Conservation (phyloP, 2,329 filamentous ascomycete species). For the Fusarium pseudonygamai region DNA sequence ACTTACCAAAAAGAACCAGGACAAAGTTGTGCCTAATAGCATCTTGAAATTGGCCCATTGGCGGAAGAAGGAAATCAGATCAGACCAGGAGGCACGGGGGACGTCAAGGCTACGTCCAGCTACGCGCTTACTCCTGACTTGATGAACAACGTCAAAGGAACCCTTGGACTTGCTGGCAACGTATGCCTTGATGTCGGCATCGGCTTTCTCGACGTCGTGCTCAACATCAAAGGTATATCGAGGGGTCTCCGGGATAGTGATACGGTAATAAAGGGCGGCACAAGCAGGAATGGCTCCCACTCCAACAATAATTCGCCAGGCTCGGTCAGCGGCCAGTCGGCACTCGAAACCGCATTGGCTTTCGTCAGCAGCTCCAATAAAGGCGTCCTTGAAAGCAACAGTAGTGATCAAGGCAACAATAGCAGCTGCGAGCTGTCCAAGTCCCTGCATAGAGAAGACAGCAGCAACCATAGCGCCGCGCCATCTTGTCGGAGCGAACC, state of each 20-base stretch:
- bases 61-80: slow-evolving; percentile 73
- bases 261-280: slow-evolving; percentile 83
- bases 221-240: slow-evolving; percentile 85
- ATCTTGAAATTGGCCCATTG: slow-evolving; percentile 76
- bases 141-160: slow-evolving; percentile 58
- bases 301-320: slow-evolving; percentile 84
- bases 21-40: slow-evolving; percentile 78
- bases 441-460: slow-evolving; percentile 86
- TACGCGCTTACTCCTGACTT: slow-evolving; percentile 62
- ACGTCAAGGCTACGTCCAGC: slow-evolving; percentile 65
- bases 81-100: slow-evolving; percentile 75
- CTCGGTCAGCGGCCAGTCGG: slow-evolving; percentile 76
- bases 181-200: slow-evolving; percentile 74
- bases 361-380: slow-evolving; percentile 53
- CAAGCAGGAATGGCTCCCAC: slow-evolving; percentile 81
- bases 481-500: slow-evolving; percentile 83
- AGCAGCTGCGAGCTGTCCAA: slow-evolving; percentile 79
- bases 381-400: slow-evolving; percentile 67
- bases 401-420: slow-evolving; percentile 76
- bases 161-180: slow-evolving; percentile 59
- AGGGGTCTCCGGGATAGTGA: slow-evolving; percentile 87
- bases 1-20: slow-evolving; percentile 79
- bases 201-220: slow-evolving; percentile 78
- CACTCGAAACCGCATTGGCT: slow-evolving; percentile 69
- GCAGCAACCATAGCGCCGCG: slow-evolving; percentile 84